Conservation (phyloP, 2,329 filamentous ascomycete species). For the Sodiomyces alkalinus region DNA sequence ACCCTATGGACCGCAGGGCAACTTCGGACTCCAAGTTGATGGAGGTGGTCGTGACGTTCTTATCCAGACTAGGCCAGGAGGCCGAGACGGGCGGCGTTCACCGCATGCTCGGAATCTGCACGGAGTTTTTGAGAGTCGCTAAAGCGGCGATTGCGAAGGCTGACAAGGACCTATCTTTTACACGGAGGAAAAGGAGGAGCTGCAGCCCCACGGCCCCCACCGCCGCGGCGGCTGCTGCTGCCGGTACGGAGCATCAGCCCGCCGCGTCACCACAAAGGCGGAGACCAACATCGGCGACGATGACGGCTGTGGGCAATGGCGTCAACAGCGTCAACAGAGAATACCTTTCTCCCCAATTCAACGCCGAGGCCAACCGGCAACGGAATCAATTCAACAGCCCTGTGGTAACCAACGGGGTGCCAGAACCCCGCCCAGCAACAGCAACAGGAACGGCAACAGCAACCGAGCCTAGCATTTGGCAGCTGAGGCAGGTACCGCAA, state of each 20-base stretch:
- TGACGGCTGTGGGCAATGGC: slow-evolving; percentile 14
- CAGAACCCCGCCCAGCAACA: no score
- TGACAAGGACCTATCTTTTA: slow-evolving; percentile 69
- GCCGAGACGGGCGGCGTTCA: slow-evolving; percentile 82
- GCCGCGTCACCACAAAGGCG: slow-evolving; percentile 16
- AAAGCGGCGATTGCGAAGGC: slow-evolving; percentile 81
- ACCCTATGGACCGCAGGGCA: slow-evolving; percentile 77
- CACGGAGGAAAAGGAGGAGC: slow-evolving; percentile 72
- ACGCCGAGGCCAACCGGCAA: slow-evolving; percentile 7
- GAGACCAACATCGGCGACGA: slow-evolving; percentile 12
- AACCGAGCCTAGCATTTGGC: no score
- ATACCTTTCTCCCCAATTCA: slow-evolving; percentile 7
- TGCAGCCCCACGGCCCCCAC: no score
- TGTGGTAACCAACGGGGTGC: slow-evolving; percentile 21
- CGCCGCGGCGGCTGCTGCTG: no score
- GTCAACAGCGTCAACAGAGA: slow-evolving; percentile 8
- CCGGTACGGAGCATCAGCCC: slow-evolving; percentile 4
- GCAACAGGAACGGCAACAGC: slow-evolving; percentile 56
- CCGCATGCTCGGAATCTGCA: slow-evolving; percentile 84
- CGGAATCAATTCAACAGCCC: slow-evolving; percentile 14
- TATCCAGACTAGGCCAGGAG: slow-evolving; percentile 78
- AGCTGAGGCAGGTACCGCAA: no score
- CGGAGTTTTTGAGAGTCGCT: slow-evolving; percentile 93
- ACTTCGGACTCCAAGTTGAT: slow-evolving; percentile 82
- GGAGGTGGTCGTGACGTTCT: slow-evolving; percentile 82